Base-by-base conservation (phyloP, 2,329 filamentous ascomycete genomes). In the Trichoderma sp. region DNA sequence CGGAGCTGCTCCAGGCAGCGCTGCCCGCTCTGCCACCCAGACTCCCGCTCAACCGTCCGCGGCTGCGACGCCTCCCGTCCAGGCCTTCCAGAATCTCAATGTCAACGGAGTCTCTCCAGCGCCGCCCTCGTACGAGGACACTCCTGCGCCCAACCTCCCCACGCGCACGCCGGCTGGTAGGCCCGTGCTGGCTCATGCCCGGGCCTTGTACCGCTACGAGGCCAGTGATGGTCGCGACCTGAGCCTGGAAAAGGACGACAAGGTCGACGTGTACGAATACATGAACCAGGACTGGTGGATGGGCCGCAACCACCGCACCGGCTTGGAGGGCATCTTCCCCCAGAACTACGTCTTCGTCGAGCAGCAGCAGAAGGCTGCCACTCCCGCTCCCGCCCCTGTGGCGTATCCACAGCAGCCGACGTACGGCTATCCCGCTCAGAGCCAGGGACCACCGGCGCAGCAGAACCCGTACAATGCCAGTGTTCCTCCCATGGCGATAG, bases 201-300 rank as follows among this genome's bases (percentile, higher is more conserved):
- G 87, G 26, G 93, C 93, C 7, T 83, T 97, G 56, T 98, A 97
- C 81, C 85, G 85, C 68, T 98, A 97, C 81, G 84, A 83, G 41
- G 91, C 89, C 9, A 76, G 89, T 47, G 93, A 97, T 75, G 84
- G 88, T 4, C 92, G 92, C 66, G 94, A 98, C 75, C 83, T 96
- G 68, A 87, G 86, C 2, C 87, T 98, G 66, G 87, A 92, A 74
- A 88, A 90, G 67, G 90, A 93, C 74, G 94, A 98, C 79, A 83
- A 84, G 69, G 83, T 98, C 71, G 85, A 87, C 66, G 90, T 98
- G 24, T 86, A 88, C 69, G 92, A 97, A 79, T 93, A 96, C 81
- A 95, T 97, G 90, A 98, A 98, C 78, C 87, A 89, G 68, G 93
- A 98, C 78, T 98, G 94, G 94, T 97, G 93, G 92, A 89, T 92